Evolutionary conservation across 306 rosid species (phyloP), one percentile per base, ranked within the genome.

Genomic region (Lithocarpus polystachyus): DNA sequence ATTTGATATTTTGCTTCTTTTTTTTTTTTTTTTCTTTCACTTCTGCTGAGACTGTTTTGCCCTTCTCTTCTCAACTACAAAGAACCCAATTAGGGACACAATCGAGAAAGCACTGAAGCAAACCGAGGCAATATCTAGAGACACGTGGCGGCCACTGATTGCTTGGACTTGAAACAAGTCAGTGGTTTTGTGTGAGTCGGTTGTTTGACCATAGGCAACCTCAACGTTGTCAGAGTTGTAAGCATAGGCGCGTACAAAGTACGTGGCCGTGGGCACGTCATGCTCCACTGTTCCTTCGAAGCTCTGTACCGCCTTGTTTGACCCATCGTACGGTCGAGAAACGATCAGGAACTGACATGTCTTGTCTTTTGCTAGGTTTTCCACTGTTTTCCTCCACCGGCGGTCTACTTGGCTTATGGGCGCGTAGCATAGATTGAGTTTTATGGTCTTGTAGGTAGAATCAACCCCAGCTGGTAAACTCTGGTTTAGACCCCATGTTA

Each of bases 71-170:
- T 89, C 99, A 26, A 81, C 73, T 35, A 74, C 56, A 71, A 93
- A 93, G 83, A 96, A 96, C 4, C 86, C 85, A 68, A 76, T 53
- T 52, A 96, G 74, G 40, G 99, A 77, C 53, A 87, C 11, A 18
- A 96, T 80, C 0, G 99, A 93, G 94, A 96, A 96, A 74, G 79
- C 98, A 33, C 99, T 96, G 85, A 93, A 96, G 78, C 88, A 86
- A 77, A 78, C 2, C 4, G 99, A 84, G 81, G 87, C 80, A 7
- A 96, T 91, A 60, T 96, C 99, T 4, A 96, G 88, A 0, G 96
- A 89, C 40, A 53, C 0, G 82, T 93, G 99, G 86, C 98, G 99
- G 0, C 99, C 98, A 4, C 79, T 87, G 85, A 96, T 89, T 43
- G 89, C 70, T 17, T 86, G 64, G 31, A 96, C 56, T 77, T 80